These are phyloP conservation scores for Diaporthe helianthi DNA, from an alignment of 2,329 filamentous ascomycete genomes.

Conservation along the genomic window DNA sequence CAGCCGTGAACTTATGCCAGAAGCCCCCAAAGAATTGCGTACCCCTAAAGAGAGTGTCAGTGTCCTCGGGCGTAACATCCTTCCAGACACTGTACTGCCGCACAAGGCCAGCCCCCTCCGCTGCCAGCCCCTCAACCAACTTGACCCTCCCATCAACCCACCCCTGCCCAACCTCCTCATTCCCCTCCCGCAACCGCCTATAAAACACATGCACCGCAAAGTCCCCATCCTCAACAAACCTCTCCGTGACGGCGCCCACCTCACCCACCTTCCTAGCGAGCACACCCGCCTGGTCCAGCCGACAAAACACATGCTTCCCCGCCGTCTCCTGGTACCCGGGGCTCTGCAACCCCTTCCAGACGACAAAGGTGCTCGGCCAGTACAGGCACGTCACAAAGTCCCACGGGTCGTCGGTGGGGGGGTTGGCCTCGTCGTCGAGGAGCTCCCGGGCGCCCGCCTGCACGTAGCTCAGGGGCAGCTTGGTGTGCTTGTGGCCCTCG, in stretches of 20 bases:
- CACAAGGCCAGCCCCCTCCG: not conserved
- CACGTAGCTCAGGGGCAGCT: constrained; percentile 15
- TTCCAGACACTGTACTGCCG: constrained; percentile 1
- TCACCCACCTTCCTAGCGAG: constrained; percentile 2
- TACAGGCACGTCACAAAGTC: constrained; percentile 17
- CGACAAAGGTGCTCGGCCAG: constrained; percentile 3
- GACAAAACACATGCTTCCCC: constrained; percentile 12
- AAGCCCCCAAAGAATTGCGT: not conserved
- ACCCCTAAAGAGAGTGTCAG: not conserved
- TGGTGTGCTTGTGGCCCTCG: constrained; percentile 9
- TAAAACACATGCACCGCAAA: constrained; percentile 8
- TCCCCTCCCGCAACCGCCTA: not conserved
- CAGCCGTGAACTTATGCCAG: not conserved
- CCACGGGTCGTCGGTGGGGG: constrained; percentile 2
- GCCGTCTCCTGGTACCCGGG: constrained; percentile 12
- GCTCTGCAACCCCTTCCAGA: constrained; percentile 23
- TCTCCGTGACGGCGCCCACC: not conserved
- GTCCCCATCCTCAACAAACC: not conserved
- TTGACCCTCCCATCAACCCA: not conserved
- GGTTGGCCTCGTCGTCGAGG: not conserved
- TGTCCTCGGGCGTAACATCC: not conserved
- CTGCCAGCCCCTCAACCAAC: not conserved
- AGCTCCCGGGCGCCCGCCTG: not conserved
- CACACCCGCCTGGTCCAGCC: constrained; percentile 7
- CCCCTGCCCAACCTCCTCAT: not conserved